A percentile compares a stretch with the other conserved stretches of the same genome.
phyloP scores from a whole-genome alignment of 768 basidiomycete species.

The Pulveroboletus sp. region DNA sequence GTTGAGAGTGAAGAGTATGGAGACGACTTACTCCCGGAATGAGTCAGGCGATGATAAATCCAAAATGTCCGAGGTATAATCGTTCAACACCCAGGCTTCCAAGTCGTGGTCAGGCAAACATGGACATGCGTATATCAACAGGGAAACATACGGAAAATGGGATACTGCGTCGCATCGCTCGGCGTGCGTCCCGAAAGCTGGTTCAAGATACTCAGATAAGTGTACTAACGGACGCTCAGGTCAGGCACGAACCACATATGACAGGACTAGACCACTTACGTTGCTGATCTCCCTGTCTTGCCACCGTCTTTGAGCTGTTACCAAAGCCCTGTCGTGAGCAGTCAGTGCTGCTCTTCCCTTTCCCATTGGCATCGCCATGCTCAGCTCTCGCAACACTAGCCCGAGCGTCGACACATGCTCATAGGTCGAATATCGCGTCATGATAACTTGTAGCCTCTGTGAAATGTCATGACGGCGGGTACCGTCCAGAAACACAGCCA shows the following conservation, averaged over 20 bases:
- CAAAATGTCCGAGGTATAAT: slow-evolving; percentile 69
- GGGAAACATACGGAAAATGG: slow-evolving; percentile 67
- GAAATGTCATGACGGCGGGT: slow-evolving; percentile 58
- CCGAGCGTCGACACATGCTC: slow-evolving; percentile 40
- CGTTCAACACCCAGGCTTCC: slow-evolving; percentile 82
- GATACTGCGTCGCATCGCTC: slow-evolving; percentile 93
- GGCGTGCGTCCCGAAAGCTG: slow-evolving; percentile 91
- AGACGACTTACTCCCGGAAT: slow-evolving; percentile 63
- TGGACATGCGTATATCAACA: not conserved
- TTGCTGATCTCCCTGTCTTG: slow-evolving; percentile 89
- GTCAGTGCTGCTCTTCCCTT: slow-evolving; percentile 9
- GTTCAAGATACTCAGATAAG: slow-evolving; percentile 84
- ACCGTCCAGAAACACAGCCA: slow-evolving; percentile 76
- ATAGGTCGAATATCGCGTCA: slow-evolving; percentile 38
- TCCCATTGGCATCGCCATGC: slow-evolving; percentile 22
- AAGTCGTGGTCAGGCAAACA: not conserved
- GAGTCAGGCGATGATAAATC: slow-evolving; percentile 58
- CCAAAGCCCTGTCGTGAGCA: slow-evolving; percentile 42
- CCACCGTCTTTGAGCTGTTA: slow-evolving; percentile 77
- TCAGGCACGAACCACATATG: not conserved
- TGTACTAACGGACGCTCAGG: slow-evolving; percentile 49
- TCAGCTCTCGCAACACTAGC: slow-evolving; percentile 40
- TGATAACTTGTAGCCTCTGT: slow-evolving; percentile 45
- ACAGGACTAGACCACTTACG: slow-evolving; percentile 39
- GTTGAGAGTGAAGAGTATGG: not conserved